Conservation (phyloP, 2,329 filamentous ascomycete species). For the Paecilomyces niveus region DNA sequence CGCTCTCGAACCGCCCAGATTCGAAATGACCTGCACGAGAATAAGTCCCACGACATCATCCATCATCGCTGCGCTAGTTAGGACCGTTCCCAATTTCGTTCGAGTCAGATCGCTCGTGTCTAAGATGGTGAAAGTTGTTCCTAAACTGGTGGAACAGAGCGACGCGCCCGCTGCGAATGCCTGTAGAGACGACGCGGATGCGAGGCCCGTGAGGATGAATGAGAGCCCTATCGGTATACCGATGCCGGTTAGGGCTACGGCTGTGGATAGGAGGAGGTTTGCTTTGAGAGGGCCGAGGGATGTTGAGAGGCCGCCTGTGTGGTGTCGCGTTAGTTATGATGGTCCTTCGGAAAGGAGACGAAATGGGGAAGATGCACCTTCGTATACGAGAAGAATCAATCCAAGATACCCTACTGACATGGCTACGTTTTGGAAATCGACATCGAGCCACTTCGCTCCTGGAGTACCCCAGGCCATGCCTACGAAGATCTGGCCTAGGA, state of each 20-base stretch:
- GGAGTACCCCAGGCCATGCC: constrained; percentile 65
- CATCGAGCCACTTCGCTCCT: constrained; percentile 53
- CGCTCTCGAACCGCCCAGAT: constrained; percentile 45
- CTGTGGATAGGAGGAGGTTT: constrained; percentile 53
- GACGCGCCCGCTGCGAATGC: constrained; percentile 67
- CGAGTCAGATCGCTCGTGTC: constrained; percentile 53
- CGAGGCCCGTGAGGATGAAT: constrained; percentile 49
- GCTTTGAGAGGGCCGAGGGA: constrained; percentile 48
- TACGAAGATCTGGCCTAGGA: constrained; percentile 64
- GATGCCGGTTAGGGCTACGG: constrained; percentile 62
- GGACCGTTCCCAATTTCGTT: constrained; percentile 53
- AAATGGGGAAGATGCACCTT: constrained; percentile 41
- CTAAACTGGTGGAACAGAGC: constrained; percentile 66
- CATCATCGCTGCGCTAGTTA: constrained; percentile 70
- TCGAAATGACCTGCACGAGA: constrained; percentile 69
- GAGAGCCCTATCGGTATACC: constrained; percentile 57
- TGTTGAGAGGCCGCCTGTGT: constrained; percentile 47
- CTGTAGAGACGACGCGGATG: constrained; percentile 48
- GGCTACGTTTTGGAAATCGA: constrained; percentile 47
- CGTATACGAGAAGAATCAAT: constrained; percentile 64
- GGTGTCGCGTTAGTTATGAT: neutral
- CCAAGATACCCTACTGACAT: constrained; percentile 66
- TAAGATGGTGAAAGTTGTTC: constrained; percentile 61
- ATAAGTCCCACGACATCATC: constrained; percentile 73
- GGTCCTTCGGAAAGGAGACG: neutral